Evolutionary conservation across 345 rosid genomes (phyloP), one percentile per base, ranked within the genome.

Genomic region (Camelina laxa): DNA sequence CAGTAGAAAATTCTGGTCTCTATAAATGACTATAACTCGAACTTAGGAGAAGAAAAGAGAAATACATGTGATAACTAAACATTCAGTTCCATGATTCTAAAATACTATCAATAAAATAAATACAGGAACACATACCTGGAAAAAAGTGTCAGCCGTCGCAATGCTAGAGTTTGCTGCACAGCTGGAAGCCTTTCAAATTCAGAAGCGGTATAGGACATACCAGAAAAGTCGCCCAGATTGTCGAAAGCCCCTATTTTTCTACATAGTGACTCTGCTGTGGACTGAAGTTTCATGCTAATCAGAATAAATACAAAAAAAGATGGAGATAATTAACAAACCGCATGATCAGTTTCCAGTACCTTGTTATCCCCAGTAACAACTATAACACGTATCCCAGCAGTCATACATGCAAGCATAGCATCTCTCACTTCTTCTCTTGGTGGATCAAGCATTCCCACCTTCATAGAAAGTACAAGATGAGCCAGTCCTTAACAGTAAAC

Each of bases 401-500:
- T 87, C 97, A 88, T 85, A 87, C 99, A 95, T 38, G 97, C 84
- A 73, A 90, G 84, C 91, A 95, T 95, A 70, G 99, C 98, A 84
- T 82, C 89, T 82, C 85, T 88, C 65, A 95, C 99, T 90, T 92
- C 99, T 78, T 90, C 87, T 81, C 99, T 88, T 53, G 98, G 98
- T 68, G 99, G 99, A 86, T 95, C 99, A 87, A 87, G 91, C 92
- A 95, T 92, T 82, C 99, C 99, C 80, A 95, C 96, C 98, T 95
- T 84, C 69, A 73, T 65, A 77, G 39, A 30, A 62, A 67, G 14
- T 20, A 68, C 21, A 56, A 35, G 42, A 73, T 79, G 45, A 68
- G 61, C 30, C 60, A 36, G 65, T 79, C 19, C 45, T 27, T 4
- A 54, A 19, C 49, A 55, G 47, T 36, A 8, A 16, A 53, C 22